Percentiles rank a stretch among this genome's conserved stretches.
Conservation (phyloP, 345 rosid genomes). For the Citrus unshiu region DNA sequence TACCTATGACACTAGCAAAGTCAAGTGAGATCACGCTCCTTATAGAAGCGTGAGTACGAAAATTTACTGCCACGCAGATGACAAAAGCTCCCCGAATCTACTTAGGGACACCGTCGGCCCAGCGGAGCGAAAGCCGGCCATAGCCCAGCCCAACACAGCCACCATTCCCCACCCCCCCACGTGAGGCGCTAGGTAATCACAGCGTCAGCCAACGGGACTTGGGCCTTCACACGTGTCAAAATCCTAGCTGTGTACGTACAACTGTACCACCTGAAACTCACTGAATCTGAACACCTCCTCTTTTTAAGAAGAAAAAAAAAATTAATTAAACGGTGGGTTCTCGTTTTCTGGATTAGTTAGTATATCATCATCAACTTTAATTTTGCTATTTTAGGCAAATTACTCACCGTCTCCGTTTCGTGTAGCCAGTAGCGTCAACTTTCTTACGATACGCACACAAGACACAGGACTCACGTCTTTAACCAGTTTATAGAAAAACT, state of each 20-base stretch:
- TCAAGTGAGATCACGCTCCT: neutral
- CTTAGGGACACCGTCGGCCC: neutral
- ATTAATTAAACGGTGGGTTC: neutral
- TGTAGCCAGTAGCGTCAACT: neutral
- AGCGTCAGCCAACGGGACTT: neutral
- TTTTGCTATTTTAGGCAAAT: slow-evolving; percentile 14
- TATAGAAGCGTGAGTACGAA: neutral
- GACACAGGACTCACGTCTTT: too few species aligned
- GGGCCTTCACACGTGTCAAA: slow-evolving; percentile 15
- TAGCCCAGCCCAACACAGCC: slow-evolving; percentile 9
- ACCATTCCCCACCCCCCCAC: neutral
- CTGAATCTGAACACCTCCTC: neutral
- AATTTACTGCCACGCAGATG: too few species aligned
- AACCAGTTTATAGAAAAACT: neutral
- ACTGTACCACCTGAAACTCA: neutral
- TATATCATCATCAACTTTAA: neutral
- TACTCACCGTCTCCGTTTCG: neutral
- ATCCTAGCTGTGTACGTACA: neutral
- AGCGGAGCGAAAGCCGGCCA: neutral
- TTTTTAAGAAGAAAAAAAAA: too few species aligned
- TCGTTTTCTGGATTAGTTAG: neutral
- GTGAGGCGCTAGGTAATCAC: neutral
- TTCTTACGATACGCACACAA: neutral
- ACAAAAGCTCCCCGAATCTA: neutral
- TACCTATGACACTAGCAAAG: too few species aligned